phyloP scores from a whole-genome alignment of 192 early-diverging fungal species.

The Obelidium mucronatum region DNA sequence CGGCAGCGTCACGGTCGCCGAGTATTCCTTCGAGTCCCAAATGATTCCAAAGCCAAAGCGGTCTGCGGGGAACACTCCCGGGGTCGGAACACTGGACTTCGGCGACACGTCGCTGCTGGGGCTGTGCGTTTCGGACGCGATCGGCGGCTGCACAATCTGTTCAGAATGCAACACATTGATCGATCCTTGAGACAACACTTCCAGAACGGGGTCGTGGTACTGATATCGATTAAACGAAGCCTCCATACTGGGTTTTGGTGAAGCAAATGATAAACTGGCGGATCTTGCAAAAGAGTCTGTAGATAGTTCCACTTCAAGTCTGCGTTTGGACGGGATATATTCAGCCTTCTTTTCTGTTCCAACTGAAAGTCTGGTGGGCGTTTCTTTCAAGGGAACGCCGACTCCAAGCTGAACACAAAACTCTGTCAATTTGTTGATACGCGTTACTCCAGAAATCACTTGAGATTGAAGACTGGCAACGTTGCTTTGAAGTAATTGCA shows the following conservation, averaged over 20 bases:
- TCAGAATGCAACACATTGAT: slow-evolving; percentile 7
- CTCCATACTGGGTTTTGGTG: no score
- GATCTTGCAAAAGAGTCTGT: no score
- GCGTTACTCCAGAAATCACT: background rate
- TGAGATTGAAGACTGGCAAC: background rate
- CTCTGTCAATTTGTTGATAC: background rate
- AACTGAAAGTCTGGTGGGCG: no score
- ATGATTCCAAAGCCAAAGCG: background rate
- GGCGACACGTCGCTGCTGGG: background rate
- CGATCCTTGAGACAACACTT: background rate
- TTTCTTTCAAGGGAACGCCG: no score
- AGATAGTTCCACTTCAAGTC: no score
- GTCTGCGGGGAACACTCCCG: background rate
- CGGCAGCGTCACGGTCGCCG: no score
- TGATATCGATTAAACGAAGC: no score
- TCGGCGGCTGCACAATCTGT: background rate
- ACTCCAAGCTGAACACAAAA: no score
- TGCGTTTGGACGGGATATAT: no score
- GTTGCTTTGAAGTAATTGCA: background rate
- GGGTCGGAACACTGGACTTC: background rate
- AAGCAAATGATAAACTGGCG: no score
- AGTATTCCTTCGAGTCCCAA: background rate
- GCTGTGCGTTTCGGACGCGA: background rate
- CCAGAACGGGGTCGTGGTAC: background rate
- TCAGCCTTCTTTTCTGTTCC: no score